Base-by-base conservation (phyloP, 345 rosid genomes). In the Bruguiera gymnorhiza region DNA sequence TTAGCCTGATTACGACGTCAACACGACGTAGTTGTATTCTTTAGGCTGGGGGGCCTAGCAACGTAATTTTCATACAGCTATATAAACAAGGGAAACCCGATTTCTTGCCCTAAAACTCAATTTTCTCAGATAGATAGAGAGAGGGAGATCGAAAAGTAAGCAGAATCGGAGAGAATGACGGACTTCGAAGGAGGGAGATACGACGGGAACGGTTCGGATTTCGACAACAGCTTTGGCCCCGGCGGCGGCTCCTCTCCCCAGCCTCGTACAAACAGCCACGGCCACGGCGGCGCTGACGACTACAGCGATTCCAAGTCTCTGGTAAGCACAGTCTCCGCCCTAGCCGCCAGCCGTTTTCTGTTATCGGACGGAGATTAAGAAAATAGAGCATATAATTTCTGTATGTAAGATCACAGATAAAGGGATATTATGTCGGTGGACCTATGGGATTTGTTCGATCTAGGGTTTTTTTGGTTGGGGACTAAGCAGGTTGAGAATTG, bases 201-300 rank as follows among this genome's bases (percentile, higher is more conserved):
- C 75, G 92, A 84, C 4, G 92, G 89, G 6, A 85, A 87, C 75
- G 91, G 88, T 1, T 87, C 82, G 11, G 89, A 82, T 57, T 70
- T 80, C 60, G 88, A 83, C 8, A 80, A 78, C 32, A 68, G 73
- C 46, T 57, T 31, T 37, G 67, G 39, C 31, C 82, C 75, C 75
- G 87, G 72, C 48, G 85, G 69, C 3, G 90, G 70, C 62, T 68
- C 75, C 57, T 77, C 86, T 72, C 84, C 87, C 5, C 90, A 66
- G 64, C 85, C 73, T 31, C 91, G 81, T 48, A 73, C 74, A 26
- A 73, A 73, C 59, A 65, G 70, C 61, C 67, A 70, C 61, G 74
- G 75, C 66, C 80, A 74, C 65, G 86, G 85, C 27, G 89, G 74
- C 29, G 67, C 77, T 62, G 94, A 92, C 24, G 89, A 87, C 69